Evolutionary conservation across 1,139 yeast species (phyloP), one percentile per base, ranked within the genome.

Genomic region (Schizosaccharomyces versatilis): DNA sequence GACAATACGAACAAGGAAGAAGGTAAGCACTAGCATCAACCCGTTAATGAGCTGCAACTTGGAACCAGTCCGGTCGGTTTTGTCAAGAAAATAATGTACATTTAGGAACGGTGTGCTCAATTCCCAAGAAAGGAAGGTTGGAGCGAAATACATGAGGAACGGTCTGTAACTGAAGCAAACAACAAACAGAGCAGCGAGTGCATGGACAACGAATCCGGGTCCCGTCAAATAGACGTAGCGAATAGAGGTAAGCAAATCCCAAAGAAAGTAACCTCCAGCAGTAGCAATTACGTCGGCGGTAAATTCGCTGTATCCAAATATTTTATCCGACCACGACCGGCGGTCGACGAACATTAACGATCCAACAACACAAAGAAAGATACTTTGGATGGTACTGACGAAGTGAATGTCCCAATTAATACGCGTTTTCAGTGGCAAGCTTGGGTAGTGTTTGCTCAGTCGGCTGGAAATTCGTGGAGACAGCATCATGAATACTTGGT

Each of bases 61-160:
- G 8, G 56, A 47, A 1, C 59, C 59, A 12, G 56, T 54, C 54
- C 54, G 53, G 53, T 52, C 51, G 44, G 52, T n/a, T 54, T 57
- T 57, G 42, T 56, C 58, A 14, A 56, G 47, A 12, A 53, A 56
- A 49, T 54, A 56, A 68, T 94, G 82, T 60, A 86, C 67, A 69
- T 90, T 88, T 57, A 90, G 79, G 65, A 88, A 88, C 10, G 98
- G 97, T 7, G 96, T 90, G 19, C 95, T 84, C 57, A 83, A 73
- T 68, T 90, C 98, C 69, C 90, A 90, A 58, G 85, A 64, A 62
- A 90, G 73, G 68, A 90, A 90, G 8, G 80, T 77, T 0, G 95
- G 93, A 15, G 85, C 79, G 73, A 85, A 88, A 63, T 84, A 84
- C 65, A 80, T 73, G 60, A 84, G 76, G 75, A 84, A 85, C 17